Evolutionary conservation across 2,329 filamentous ascomycete genomes (phyloP), one percentile per base, ranked within the genome.

Genomic region (Macroventuria anomochaeta): DNA sequence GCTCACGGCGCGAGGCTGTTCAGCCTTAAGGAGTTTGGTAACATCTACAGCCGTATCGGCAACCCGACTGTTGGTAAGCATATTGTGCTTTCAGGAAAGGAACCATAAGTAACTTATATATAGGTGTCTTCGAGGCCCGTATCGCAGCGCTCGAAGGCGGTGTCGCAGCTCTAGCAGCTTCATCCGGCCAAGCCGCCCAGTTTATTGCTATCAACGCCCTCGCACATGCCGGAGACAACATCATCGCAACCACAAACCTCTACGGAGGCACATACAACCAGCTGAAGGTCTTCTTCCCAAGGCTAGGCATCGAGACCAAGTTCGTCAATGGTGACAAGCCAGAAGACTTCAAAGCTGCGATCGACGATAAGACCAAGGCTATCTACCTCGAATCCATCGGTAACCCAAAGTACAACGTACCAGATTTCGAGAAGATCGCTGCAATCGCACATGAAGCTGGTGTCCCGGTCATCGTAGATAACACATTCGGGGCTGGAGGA

Each of bases 221-320:
- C n/a, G 91, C 91, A 4, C 86, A 91, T 57, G 84, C 87, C 0
- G 93, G 93, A 40, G 93, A 97, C 81, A 97, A 97, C 80, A 96
- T 97, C 65, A 85, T 97, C 44, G 88, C 91, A 11, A 96, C 93
- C 6, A 88, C 88, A 43, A 96, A 96, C 77, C 81, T 97, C 52
- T 74, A 97, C 77, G 93, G 93, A 62, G 93, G 93, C 73, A 97
- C 93, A 13, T 97, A 96, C 81, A 97, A 97, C 79, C 93, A 97
- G 80, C 86, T 97, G 79, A 97, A 97, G 79, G 92, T 97, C 38
- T 84, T 91, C 63, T 81, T 97, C 50, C 89, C 91, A 6, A 86
- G 93, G n/a, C 78, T 96, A 38, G 93, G 93, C 57, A 92, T 97
- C 71, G 81, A 81, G 34, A 95, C 91, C 70, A 96, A 93, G 79